A percentile compares a stretch with the other conserved stretches of the same genome.
phyloP scores from a whole-genome alignment of 177 flowering plant species.

The Vitis hybrid region DNA sequence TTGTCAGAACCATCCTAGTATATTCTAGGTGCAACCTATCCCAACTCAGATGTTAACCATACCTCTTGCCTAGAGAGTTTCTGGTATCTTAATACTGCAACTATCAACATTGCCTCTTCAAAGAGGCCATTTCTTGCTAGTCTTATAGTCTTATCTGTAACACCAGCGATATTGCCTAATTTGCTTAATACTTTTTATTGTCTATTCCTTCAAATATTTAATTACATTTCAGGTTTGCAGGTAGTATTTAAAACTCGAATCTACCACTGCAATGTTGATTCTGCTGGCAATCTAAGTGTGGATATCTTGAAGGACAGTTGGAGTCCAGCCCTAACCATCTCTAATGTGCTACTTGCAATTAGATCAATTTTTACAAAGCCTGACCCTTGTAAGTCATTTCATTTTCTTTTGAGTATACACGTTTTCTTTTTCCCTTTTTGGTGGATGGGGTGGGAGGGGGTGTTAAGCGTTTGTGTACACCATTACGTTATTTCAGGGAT shows the following conservation, averaged over 20 bases:
- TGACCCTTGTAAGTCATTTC: slow-evolving; percentile 61
- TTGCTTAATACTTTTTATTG: background rate
- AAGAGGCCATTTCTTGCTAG: background rate
- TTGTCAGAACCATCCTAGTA: background rate
- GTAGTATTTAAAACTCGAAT: slow-evolving; percentile 88
- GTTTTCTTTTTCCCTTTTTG: background rate
- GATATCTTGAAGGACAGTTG: slow-evolving; percentile 82
- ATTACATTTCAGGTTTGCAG: slow-evolving; percentile 36
- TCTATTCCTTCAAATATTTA: background rate
- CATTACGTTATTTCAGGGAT: too few relatives aligned
- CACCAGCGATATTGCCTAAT: background rate
- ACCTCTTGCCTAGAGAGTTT: background rate
- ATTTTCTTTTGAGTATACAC: background rate
- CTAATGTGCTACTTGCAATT: slow-evolving; percentile 73
- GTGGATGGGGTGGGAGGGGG: background rate
- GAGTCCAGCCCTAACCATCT: slow-evolving; percentile 94
- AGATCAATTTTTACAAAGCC: slow-evolving; percentile 82
- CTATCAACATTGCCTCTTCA: background rate
- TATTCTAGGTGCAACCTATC: background rate
- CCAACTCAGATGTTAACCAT: background rate
- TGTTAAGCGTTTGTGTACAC: background rate
- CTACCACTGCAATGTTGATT: slow-evolving; percentile 92
- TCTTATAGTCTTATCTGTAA: background rate
- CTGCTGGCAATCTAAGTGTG: slow-evolving; percentile 67
- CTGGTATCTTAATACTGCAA: background rate